phyloP scores from a whole-genome alignment of 306 rosid species.

The Cicer yamashitae region DNA sequence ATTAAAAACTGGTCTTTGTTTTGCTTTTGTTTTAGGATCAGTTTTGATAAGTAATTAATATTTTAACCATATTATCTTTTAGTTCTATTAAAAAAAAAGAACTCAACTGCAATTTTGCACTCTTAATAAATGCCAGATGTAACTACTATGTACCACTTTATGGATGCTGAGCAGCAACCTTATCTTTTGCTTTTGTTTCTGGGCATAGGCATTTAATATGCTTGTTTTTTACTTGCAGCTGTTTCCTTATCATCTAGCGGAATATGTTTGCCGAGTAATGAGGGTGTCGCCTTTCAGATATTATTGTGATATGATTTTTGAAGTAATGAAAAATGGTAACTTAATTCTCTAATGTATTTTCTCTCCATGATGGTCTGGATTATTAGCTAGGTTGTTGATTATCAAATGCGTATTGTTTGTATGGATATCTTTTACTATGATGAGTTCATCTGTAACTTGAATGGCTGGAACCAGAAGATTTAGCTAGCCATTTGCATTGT shows the following conservation, averaged over 20 bases:
- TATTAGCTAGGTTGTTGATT: constrained; percentile 33
- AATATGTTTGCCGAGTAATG: constrained; percentile 95
- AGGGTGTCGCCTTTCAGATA: constrained; percentile 97
- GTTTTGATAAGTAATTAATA: constrained; percentile 9
- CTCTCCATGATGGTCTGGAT: constrained; percentile 26
- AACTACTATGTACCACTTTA: constrained; percentile 1
- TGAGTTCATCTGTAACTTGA: constrained; percentile 20
- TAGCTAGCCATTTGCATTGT: constrained; percentile 7
- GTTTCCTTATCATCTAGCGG: constrained; percentile 96
- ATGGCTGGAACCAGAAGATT: constrained; percentile 25
- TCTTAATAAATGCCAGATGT: constrained; percentile 6
- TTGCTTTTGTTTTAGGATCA: constrained; percentile 1
- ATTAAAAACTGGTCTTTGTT: constrained; percentile 28
- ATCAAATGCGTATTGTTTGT: constrained; percentile 27
- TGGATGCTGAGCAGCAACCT: constrained; percentile 14
- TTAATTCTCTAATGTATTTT: constrained; percentile 43
- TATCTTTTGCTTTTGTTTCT: constrained; percentile 40
- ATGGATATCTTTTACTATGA: constrained; percentile 11
- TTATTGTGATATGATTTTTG: constrained; percentile 95
- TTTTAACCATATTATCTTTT: constrained; percentile 3
- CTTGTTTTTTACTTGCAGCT: constrained; percentile 71
- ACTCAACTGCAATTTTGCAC: constrained; percentile 8
- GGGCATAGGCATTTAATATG: constrained; percentile 45
- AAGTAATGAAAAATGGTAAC: constrained; percentile 96
- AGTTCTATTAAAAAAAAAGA: background rate